A percentile compares a stretch with the other conserved stretches of the same genome.
These are phyloP conservation scores for Botrytis medusae DNA, from an alignment of 2,329 filamentous ascomycete genomes.

Conservation along the genomic window DNA sequence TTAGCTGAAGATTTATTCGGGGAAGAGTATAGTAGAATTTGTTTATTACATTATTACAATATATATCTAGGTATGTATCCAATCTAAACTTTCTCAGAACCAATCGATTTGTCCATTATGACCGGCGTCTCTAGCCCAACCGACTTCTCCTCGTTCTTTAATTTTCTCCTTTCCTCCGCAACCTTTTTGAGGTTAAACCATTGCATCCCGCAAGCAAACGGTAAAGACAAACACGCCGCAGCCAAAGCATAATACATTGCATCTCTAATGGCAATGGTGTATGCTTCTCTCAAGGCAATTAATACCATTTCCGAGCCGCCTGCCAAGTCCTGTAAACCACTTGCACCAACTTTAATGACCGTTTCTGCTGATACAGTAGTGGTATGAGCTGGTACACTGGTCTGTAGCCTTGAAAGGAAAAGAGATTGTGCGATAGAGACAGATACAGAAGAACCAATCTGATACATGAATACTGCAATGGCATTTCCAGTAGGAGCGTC, in stretches of 20 bases:
- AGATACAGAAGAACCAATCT: slow-evolving; percentile 11
- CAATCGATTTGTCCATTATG: background rate
- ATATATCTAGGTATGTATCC: background rate
- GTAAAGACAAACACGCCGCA: slow-evolving; percentile 1
- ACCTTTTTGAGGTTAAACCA: slow-evolving; percentile 18
- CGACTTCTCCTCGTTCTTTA: background rate
- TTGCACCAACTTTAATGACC: slow-evolving; percentile 5
- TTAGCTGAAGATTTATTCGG: too few species aligned
- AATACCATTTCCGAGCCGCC: background rate
- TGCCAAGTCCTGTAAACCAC: background rate
- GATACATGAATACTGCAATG: slow-evolving; percentile 10
- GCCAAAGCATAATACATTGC: slow-evolving; percentile 17
- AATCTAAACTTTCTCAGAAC: background rate
- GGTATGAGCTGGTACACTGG: background rate
- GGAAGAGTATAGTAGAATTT: background rate
- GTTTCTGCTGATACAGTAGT: background rate
- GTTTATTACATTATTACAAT: background rate
- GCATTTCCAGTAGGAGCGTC: slow-evolving; percentile 14
- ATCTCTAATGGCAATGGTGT: slow-evolving; percentile 9
- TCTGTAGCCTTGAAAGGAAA: slow-evolving; percentile 17
- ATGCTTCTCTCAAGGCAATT: slow-evolving; percentile 3
- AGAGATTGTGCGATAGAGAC: slow-evolving; percentile 16
- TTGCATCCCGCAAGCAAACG: slow-evolving; percentile 15
- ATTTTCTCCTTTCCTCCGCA: slow-evolving; percentile 6
- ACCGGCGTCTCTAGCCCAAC: background rate